Base-by-base conservation (phyloP, 2,329 filamentous ascomycete genomes). In the Cladosporium colombiae region DNA sequence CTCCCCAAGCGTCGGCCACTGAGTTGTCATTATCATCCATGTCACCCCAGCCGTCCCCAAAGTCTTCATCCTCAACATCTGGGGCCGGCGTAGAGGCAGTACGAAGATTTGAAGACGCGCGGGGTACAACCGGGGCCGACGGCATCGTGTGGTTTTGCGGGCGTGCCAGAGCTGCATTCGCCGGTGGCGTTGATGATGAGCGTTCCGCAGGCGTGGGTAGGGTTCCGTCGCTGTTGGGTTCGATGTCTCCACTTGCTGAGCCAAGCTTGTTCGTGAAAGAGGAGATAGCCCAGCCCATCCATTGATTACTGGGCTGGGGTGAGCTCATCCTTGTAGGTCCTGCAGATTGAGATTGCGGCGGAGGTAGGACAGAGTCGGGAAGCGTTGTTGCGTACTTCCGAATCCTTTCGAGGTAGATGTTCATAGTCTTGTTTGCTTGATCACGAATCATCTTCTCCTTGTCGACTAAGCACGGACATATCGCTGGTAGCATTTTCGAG, bases 281-380 rank as follows among this genome's bases (percentile, higher is more conserved):
- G 0, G 95, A 98, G 64, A 99, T 97, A 1, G 95, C 95, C 95
- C 95, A 99, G 14, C 95, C 95, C 1, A 95, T 88, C 95, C 95
- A 98, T 2, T 88, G 88, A 25, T 85, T 77, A 16, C 74, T 67
- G 3, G 74, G 74, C 67, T 92, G 90, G 1, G 92, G 89, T 1
- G 91, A 95, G 68, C 89, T 89, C 84, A 96, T 95, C 37, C 92
- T 87, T 0, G 86, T 84, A 49, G 80, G 77, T 16, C 75, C 77
- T 33, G 78, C 76, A 5, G 81, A 81, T 3, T 85, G 79, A 27
- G 81, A 81, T n/a, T 71, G 67, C 21, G 89, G 84, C 0, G 91
- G 86, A 44, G 92, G 91, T 2, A 96, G 79, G 0, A 84, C 88
- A 0, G 87, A 92, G 60, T 98, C 94, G 2, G 94, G 90, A 86